Evolutionary conservation across 768 basidiomycete species (phyloP).

Genomic region (Phaeolepiota aurea): DNA sequence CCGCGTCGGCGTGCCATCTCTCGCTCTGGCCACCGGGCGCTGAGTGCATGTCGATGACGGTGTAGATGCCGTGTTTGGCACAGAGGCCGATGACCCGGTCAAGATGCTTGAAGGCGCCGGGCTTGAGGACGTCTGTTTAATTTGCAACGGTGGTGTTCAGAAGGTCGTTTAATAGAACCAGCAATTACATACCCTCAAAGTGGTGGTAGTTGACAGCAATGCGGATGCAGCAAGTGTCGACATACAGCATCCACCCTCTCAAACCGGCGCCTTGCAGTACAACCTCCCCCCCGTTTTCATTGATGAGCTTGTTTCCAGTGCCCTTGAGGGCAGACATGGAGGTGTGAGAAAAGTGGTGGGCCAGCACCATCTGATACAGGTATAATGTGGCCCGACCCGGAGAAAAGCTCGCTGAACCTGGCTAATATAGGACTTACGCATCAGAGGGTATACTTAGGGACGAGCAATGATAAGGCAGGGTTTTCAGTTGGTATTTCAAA

Average conservation of each 20-base stretch:
- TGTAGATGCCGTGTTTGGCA: slow-evolving; percentile 65
- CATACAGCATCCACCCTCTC: slow-evolving; percentile 77
- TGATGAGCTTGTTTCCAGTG: slow-evolving; percentile 50
- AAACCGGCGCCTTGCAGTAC: slow-evolving; percentile 66
- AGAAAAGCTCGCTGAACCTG: neutral
- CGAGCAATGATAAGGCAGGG: too few relatives aligned
- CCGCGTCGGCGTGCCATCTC: slow-evolving; percentile 78
- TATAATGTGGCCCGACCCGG: neutral
- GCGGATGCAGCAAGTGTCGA: slow-evolving; percentile 46
- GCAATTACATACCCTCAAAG: slow-evolving; percentile 40
- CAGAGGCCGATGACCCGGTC: slow-evolving; percentile 71
- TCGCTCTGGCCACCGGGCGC: slow-evolving; percentile 67
- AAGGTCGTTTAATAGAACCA: too few relatives aligned
- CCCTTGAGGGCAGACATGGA: slow-evolving; percentile 49
- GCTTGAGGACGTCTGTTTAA: slow-evolving; percentile 48
- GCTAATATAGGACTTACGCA: neutral
- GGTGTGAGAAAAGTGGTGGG: neutral
- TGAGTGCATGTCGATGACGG: slow-evolving; percentile 76
- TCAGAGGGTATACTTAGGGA: too few relatives aligned
- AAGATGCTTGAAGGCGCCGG: slow-evolving; percentile 74
- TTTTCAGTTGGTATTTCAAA: too few relatives aligned
- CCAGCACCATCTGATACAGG: slow-evolving; percentile 1
- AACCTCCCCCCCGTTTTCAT: slow-evolving; percentile 45
- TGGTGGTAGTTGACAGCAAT: slow-evolving; percentile 68
- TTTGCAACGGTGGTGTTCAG: neutral